Conservation (phyloP, 2,329 filamentous ascomycete genomes). For the Phialemonium atrogriseum region DNA sequence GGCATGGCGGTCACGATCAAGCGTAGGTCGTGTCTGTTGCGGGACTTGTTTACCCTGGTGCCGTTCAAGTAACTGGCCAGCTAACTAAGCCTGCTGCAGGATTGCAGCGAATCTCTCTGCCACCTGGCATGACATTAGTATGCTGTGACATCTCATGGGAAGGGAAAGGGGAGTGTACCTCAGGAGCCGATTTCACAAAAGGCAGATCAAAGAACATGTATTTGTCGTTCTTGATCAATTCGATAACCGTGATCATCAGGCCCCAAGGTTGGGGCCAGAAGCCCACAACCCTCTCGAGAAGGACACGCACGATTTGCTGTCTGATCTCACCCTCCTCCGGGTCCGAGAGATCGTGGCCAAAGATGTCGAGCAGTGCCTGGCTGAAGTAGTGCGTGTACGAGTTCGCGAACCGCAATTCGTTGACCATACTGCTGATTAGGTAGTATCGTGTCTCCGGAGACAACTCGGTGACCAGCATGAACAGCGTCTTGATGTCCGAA, state of each 20-base stretch:
- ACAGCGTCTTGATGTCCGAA: constrained; percentile 63
- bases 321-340: constrained; percentile 76
- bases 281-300: constrained; percentile 80
- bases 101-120: constrained; percentile 23
- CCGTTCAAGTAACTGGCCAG: background rate
- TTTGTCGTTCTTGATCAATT: constrained; percentile 84
- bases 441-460: constrained; percentile 75
- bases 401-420: constrained; percentile 87
- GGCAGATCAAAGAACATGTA: constrained; percentile 89
- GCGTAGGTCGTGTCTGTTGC: background rate
- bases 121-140: constrained; percentile 14
- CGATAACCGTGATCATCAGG: constrained; percentile 76
- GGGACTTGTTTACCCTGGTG: background rate
- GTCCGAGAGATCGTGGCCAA: constrained; percentile 64
- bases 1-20: background rate
- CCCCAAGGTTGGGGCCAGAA: constrained; percentile 96
- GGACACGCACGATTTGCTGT: constrained; percentile 80
- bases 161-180: constrained; percentile 46
- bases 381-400: constrained; percentile 90
- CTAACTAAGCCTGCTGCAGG: constrained; percentile 9
- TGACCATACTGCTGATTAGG: constrained; percentile 74
- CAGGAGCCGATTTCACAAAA: constrained; percentile 82
- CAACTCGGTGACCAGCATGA: constrained; percentile 67
- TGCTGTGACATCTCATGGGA: constrained; percentile 5
- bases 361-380: constrained; percentile 75